These are phyloP conservation scores for Lactarius akahatsu DNA, from an alignment of 768 basidiomycete genomes.

Conservation along the genomic window DNA sequence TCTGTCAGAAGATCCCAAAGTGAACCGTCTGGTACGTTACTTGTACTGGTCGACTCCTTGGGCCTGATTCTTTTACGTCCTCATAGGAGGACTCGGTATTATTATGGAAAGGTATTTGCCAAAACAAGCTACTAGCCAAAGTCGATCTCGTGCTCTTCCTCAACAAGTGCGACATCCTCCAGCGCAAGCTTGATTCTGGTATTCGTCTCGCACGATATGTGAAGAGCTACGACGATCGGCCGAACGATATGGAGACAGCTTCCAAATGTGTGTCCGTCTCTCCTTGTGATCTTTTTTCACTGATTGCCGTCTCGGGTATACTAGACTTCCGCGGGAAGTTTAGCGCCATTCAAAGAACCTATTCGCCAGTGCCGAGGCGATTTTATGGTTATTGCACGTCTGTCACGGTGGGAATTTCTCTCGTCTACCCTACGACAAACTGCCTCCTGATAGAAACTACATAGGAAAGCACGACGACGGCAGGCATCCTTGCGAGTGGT, in stretches of 20 bases:
- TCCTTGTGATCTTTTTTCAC: neutral
- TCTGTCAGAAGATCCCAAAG: conserved; percentile 49
- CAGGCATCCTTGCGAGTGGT: conserved; percentile 78
- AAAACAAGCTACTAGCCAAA: conserved; percentile 65
- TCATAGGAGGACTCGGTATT: conserved; percentile 71
- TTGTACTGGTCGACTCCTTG: neutral
- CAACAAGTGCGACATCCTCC: conserved; percentile 79
- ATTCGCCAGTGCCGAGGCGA: conserved; percentile 69
- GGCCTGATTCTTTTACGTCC: neutral
- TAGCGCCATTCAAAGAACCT: conserved; percentile 72
- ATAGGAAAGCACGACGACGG: conserved; percentile 68
- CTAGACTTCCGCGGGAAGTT: conserved; percentile 70
- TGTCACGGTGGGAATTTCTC: conserved; percentile 52
- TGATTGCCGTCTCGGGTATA: neutral
- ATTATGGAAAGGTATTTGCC: conserved; percentile 71
- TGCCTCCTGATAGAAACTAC: neutral
- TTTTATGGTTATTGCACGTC: conserved; percentile 79
- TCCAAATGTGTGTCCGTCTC: conserved; percentile 55
- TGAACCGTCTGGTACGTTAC: conserved; percentile 48
- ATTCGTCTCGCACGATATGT: conserved; percentile 66
- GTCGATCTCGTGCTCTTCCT: conserved; percentile 79
- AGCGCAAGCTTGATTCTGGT: conserved; percentile 62
- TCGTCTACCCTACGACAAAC: conserved; percentile 3
- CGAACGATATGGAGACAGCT: conserved; percentile 68
- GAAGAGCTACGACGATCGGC: conserved; percentile 64